Base-by-base conservation (phyloP, 1,139 yeast species). In the Magnusiomyces magnusii region DNA sequence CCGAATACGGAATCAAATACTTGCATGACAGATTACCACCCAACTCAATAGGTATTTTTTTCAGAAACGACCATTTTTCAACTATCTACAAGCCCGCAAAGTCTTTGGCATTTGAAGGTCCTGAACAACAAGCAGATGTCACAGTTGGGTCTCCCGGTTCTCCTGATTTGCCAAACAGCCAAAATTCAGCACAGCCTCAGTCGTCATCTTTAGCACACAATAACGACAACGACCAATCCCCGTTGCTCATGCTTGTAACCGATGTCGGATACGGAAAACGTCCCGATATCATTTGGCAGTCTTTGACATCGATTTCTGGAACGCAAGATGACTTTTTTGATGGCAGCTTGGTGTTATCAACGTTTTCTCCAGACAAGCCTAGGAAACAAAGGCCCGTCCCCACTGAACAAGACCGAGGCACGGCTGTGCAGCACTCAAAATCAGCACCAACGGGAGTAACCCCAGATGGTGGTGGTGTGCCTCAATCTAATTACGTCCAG, bases 1-100 rank as follows among this genome's bases (percentile, higher is more conserved):
- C 97, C 0, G 74, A 73, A 1, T 72, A 75, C 57, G 97, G 97
- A 0, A 69, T 89, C 24, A 62, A 68, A 2, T 72, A 69, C 50
- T 65, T 83, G 55, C 65, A 71, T 25, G 71, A 73, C 2, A 68
- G 77, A 19, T 70, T 87, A 55, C 70, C 76, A 55, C 73, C 77
- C 17, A 77, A 78, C 25, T 73, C 84, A 41, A 77, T 86, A 62
- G 78, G 84, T 1, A 82, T 91, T 0, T 80, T 91, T 61, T 91
- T 91, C 75, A 77, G 96, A 66, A 91, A 91, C 71, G 89, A 90
- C 71, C 97, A 90, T 71, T 91, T 88, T 71, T 81, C 82, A 61
- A 87, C 96, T 0, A 71, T 90, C 17, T 80, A 80, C 68, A 87
- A 86, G 67, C 77, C 77, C 55, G 69, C 61, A 17, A 64, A 62